Evolutionary conservation across 441 rosid genomes (phyloP).

Genomic region (Eruca vesicaria): DNA sequence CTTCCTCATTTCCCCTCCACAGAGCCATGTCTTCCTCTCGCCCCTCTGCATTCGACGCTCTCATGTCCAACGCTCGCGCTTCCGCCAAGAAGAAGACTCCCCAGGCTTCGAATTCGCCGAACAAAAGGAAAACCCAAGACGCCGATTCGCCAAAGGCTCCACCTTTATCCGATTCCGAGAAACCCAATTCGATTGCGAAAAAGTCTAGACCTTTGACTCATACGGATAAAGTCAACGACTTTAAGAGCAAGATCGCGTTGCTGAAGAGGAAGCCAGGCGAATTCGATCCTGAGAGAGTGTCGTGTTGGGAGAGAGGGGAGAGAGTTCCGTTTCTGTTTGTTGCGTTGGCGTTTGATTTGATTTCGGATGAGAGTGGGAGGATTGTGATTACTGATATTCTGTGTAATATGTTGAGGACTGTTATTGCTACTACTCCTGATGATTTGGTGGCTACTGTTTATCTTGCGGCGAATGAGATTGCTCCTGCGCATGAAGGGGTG

Average conservation of each 20-base stretch:
- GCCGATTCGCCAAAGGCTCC: not conserved
- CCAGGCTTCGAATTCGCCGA: conserved; percentile 38
- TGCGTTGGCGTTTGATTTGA: conserved; percentile 66
- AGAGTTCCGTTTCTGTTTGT: conserved; percentile 57
- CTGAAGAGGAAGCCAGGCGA: too few species aligned
- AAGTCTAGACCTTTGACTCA: not conserved
- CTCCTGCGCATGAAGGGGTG: conserved; percentile 85
- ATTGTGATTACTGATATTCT: conserved; percentile 82
- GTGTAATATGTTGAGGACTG: conserved; percentile 80
- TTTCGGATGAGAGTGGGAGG: conserved; percentile 65
- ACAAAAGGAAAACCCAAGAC: conserved; percentile 47
- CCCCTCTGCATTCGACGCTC: conserved; percentile 82
- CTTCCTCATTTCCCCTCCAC: conserved; percentile 13
- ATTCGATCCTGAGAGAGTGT: too few species aligned
- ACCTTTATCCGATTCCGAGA: not conserved
- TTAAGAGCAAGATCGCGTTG: too few species aligned
- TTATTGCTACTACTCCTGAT: conserved; percentile 70
- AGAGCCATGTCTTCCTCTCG: conserved; percentile 57
- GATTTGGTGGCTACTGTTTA: conserved; percentile 75
- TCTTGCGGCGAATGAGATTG: conserved; percentile 70
- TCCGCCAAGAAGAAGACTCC: conserved; percentile 51
- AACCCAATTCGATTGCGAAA: not conserved
- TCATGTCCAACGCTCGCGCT: conserved; percentile 80
- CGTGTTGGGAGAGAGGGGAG: not conserved
- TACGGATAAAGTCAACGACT: too few species aligned